Base-by-base conservation (phyloP, 2,329 filamentous ascomycete genomes). In the Penicillium concentricum region DNA sequence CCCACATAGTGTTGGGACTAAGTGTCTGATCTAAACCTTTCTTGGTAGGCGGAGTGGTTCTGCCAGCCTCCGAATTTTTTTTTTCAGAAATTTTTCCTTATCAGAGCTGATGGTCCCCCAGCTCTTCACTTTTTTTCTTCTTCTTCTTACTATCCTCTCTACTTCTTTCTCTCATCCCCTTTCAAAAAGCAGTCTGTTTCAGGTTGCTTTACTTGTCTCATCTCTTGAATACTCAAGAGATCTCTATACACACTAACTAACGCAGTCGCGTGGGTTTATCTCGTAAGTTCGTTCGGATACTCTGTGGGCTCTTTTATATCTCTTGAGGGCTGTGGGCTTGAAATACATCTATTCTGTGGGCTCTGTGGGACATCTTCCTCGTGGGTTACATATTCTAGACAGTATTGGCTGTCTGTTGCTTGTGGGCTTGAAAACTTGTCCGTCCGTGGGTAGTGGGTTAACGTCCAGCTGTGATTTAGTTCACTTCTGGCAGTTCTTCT, bases 241-340 rank as follows among this genome's bases (percentile, higher is more conserved):
- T 45, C 43, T 54, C 53, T 57, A 59, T 59, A 61, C 43, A 57
- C 47, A 59, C 57, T 68, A 67, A 70, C 66, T 70, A 63, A 69
- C 67, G 59, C 63, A 70, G 64, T 62, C 68, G 64, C 64, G 69
- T 69, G 68, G 69, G 69, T 60, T 66, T 69, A 71, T 68, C 64
- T 68, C 65, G 48, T 63, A 65, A 69, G 67, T 68, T 70, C 67
- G 68, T 69, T 71, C 67, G 69, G 69, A 69, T 67, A 70, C 58
- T 65, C 64, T 70, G 73, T 70, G 73, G 72, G 71, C 63, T 51
- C 24, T 54, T 66, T 74, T 67, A 57, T 67, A 64, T 71, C 71
- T 72, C 68, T 69, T 69, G 73, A 74, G 72, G 73, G 72, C 73
- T 74, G 72, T 72, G 73, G 74, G 74, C 72, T 76, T 73, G 67